Evolutionary conservation across 495 filamentous ascomycete genomes (phyloP), one percentile per base, ranked within the genome.

Genomic region (Xylaria curta): DNA sequence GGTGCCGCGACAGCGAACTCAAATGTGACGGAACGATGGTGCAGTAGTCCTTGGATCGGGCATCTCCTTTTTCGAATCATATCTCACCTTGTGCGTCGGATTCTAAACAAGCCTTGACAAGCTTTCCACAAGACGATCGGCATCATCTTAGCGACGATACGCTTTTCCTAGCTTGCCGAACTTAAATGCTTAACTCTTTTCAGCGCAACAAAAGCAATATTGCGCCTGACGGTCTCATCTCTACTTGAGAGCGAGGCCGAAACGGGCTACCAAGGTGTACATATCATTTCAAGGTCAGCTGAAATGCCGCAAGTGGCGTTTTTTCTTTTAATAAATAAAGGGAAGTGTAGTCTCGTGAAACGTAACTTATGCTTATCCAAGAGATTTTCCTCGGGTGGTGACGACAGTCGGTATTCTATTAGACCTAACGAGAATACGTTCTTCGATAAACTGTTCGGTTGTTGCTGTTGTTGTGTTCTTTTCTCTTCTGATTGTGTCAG

Each of bases 241-340:
- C 5, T 13, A 60, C 58, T 21, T 1, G 38, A 38, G 21, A 38
- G 58, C 38, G 53, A 56, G 15, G 4, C 26, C 26, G 17, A 56
- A 17, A 31, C 10, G 7, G 26, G 53, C 53, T 56, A 56, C 53
- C 31, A 31, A 56, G 53, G 13, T 56, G 53, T 10, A 56, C 9
- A 60, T 21, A 24, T 44, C 4, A 13, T 40, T 66, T 38, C 31
- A 54, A 33, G 26, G 49, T n/a, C 49, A 56, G 65, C 65, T 56
- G 49, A 67, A 56, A 19, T 36, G 10, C 49, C 49, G 49, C 49
- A 67, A 49, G 65, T 67, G 49, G 65, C 49, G 36, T 56, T 67
- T 56, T 56, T 40, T 10, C 8, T 31, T 49, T 17, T 38, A 47
- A 15, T 13, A 8, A 31, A 10, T 26, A 8, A 38, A 26, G 26